These are phyloP conservation scores for Aspergillus ellipticus DNA, from an alignment of 495 filamentous ascomycete genomes.

Conservation along the genomic window DNA sequence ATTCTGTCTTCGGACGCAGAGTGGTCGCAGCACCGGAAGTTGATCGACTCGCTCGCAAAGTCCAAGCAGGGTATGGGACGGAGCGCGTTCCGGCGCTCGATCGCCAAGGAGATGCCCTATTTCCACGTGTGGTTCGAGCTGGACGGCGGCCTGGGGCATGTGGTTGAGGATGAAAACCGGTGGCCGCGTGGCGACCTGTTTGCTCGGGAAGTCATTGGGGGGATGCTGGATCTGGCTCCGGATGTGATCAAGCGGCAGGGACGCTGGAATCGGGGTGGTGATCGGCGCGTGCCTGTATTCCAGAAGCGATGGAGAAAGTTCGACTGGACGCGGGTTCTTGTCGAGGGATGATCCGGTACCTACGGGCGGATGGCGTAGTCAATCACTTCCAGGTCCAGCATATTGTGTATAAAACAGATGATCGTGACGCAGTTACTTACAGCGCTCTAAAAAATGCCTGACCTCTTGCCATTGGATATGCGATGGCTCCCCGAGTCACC, in stretches of 20 bases:
- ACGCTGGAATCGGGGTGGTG: constrained; percentile 71
- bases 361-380: too few relatives aligned
- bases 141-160: constrained; percentile 87
- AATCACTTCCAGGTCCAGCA: too few relatives aligned
- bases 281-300: constrained; percentile 73
- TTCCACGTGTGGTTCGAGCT: constrained; percentile 96
- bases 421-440: too few relatives aligned
- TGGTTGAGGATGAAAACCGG: constrained; percentile 80
- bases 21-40: constrained; percentile 91
- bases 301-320: constrained; percentile 85
- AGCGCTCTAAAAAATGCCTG: too few relatives aligned
- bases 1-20: constrained; percentile 84
- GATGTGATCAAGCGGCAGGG: constrained; percentile 90
- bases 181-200: constrained; percentile 96
- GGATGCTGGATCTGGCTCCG: constrained; percentile 82
- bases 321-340: constrained; percentile 89
- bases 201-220: constrained; percentile 85
- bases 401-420: too few relatives aligned
- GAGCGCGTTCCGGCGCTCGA: constrained; percentile 71
- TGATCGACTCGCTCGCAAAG: constrained; percentile 81
- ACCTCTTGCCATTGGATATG: too few relatives aligned
- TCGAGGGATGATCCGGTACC: constrained; percentile 50
- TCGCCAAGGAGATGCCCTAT: constrained; percentile 98
- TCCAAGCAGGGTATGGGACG: constrained; percentile 70
- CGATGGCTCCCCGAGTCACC: too few relatives aligned